Conservation (phyloP, 441 rosid genomes). For the Populus hybrid region DNA sequence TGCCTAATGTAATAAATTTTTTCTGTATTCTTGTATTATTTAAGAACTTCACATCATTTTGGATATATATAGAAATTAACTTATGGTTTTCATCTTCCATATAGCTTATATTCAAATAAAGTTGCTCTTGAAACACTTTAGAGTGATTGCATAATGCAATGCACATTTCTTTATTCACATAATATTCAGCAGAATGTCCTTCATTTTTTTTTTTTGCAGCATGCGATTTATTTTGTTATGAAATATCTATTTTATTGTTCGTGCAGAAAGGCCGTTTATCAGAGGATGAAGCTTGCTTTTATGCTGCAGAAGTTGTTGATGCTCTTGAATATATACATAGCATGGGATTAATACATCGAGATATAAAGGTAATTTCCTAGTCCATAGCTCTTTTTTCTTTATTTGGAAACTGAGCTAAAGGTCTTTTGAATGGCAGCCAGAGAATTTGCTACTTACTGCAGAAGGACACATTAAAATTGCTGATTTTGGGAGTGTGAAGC, state of each 20-base stretch:
- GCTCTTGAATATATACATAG: constrained; percentile 96
- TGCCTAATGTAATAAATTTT: background rate
- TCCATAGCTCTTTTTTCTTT: constrained; percentile 13
- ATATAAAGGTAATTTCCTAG: constrained; percentile 65
- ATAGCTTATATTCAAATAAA: constrained; percentile 2
- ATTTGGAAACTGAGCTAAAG: constrained; percentile 26
- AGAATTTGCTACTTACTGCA: constrained; percentile 75
- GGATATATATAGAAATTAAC: background rate
- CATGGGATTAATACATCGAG: constrained; percentile 95
- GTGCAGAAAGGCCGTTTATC: constrained; percentile 75
- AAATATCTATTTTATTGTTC: constrained; percentile 19
- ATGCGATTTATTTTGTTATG: background rate
- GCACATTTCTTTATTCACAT: background rate
- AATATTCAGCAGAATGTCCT: background rate
- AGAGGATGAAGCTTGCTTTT: constrained; percentile 93
- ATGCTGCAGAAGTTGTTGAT: constrained; percentile 91
- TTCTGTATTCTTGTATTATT: background rate
- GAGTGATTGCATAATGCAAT: background rate
- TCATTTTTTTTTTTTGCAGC: too few relatives aligned
- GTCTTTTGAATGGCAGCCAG: constrained; percentile 64
- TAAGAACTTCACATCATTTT: background rate
- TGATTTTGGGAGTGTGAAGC: constrained; percentile 99
- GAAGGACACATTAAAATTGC: constrained; percentile 98
- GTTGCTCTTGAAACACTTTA: background rate
- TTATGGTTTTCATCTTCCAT: background rate